Conservation (phyloP, 2,329 filamentous ascomycete genomes). For the Pseudocercospora crystallina region DNA sequence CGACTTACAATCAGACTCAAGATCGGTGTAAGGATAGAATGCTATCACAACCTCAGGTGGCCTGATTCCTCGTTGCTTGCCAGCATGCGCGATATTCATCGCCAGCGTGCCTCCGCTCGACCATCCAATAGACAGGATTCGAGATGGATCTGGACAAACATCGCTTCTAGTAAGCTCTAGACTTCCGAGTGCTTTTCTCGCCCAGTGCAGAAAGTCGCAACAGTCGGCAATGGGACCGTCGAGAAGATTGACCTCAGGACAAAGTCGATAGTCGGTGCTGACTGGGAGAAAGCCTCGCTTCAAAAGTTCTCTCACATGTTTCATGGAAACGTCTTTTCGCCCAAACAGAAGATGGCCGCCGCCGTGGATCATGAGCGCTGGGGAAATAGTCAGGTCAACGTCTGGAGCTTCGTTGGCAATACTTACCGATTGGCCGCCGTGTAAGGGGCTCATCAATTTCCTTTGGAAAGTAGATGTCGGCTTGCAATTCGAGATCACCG, state of each 20-base stretch:
- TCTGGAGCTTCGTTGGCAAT: too few species aligned
- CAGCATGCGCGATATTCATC: slow-evolving; percentile 5
- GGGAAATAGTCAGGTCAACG: too few species aligned
- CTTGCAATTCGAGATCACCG: too few species aligned
- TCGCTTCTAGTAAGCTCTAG: too few species aligned
- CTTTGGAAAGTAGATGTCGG: too few species aligned
- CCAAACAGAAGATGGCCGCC: slow-evolving; percentile 11
- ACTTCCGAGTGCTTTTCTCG: slow-evolving; percentile 2
- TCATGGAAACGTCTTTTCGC: slow-evolving; percentile 7
- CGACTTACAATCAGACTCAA: too few species aligned
- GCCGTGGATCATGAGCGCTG: slow-evolving; percentile 13
- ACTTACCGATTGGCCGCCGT: too few species aligned
- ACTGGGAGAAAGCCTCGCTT: slow-evolving; percentile 9
- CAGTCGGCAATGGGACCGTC: slow-evolving; percentile 12
- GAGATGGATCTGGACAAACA: neutral
- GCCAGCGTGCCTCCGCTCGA: slow-evolving; percentile 11
- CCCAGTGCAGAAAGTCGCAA: slow-evolving; percentile 9
- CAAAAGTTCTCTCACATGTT: slow-evolving; percentile 6
- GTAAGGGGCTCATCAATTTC: too few species aligned
- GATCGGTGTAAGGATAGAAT: slow-evolving; percentile 11
- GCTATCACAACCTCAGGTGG: slow-evolving; percentile 7
- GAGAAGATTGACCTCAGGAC: slow-evolving; percentile 6
- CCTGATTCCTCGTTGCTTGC: neutral
- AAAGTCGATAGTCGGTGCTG: slow-evolving; percentile 13
- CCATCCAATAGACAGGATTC: slow-evolving; percentile 9